These are phyloP conservation scores for Chenopodium album DNA, from an alignment of 148 eudicot genomes.

Conservation along the genomic window DNA sequence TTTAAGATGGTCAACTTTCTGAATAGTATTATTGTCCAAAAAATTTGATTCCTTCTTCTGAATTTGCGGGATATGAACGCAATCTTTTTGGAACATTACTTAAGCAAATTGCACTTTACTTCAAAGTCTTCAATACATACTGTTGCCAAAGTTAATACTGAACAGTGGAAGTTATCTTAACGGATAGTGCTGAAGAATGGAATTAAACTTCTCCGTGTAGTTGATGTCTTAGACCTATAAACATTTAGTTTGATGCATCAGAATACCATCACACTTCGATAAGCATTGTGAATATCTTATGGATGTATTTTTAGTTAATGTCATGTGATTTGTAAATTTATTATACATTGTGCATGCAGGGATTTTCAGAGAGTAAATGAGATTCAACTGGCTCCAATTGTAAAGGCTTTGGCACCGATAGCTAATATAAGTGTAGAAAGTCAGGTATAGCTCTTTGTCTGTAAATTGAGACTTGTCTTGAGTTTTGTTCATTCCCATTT, in stretches of 20 bases:
- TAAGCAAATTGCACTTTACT: not conserved
- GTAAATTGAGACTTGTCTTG: not conserved
- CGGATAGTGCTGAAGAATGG: not conserved
- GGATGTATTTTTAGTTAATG: not conserved
- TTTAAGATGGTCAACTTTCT: not conserved
- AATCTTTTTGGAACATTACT: not conserved
- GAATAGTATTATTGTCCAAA: not conserved
- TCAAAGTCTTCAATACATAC: not conserved
- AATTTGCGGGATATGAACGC: not conserved
- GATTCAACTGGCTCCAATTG: constrained; percentile 60
- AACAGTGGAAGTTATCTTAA: not conserved
- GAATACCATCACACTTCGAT: not conserved
- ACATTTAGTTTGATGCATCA: not conserved
- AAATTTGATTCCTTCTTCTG: not conserved
- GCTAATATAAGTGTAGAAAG: constrained; percentile 87
- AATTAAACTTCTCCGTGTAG: not conserved
- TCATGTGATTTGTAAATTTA: constrained; percentile 5
- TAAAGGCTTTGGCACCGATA: constrained; percentile 72
- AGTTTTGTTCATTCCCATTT: constrained; percentile 2
- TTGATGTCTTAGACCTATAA: not conserved
- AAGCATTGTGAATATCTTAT: not conserved
- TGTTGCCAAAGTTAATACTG: not conserved
- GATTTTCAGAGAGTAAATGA: constrained; percentile 72
- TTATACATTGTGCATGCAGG: constrained; percentile 47
- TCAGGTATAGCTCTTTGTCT: constrained; percentile 53